Conservation (phyloP, 2,329 filamentous ascomycete species). For the Magnaporthiopsis poae region DNA sequence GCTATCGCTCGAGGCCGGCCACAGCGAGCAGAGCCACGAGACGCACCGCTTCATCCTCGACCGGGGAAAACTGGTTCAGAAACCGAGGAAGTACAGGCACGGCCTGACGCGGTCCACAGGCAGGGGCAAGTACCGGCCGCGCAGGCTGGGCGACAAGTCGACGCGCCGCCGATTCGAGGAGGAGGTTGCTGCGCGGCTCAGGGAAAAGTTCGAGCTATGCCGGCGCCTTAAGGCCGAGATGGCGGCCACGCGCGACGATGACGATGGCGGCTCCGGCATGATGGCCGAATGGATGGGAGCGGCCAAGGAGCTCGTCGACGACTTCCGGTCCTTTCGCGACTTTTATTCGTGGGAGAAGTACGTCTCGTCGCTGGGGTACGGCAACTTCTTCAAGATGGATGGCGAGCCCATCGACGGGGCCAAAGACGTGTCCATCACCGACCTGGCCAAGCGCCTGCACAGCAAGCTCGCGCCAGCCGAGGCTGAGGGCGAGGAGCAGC, state of each 20-base stretch:
- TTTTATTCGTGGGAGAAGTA: constrained; percentile 61
- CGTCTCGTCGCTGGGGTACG: constrained; percentile 43
- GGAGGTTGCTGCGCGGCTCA: constrained; percentile 19
- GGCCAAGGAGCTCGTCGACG: constrained; percentile 49
- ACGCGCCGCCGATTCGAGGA: constrained; percentile 20
- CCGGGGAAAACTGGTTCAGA: constrained; percentile 14
- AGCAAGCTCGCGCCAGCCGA: constrained; percentile 32
- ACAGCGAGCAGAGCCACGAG: constrained; percentile 16
- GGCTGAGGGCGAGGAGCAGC: constrained; percentile 20
- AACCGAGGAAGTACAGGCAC: constrained; percentile 13
- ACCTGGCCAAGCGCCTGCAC: constrained; percentile 43
- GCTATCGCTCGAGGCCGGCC: constrained; percentile 49
- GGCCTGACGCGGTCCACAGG: not conserved
- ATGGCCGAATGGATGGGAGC: constrained; percentile 46
- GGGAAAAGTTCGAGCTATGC: constrained; percentile 32
- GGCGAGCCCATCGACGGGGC: constrained; percentile 19
- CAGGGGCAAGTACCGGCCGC: constrained; percentile 6
- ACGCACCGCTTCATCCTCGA: constrained; percentile 14
- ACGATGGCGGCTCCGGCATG: constrained; percentile 32
- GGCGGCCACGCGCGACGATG: constrained; percentile 23
- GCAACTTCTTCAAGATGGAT: constrained; percentile 25
- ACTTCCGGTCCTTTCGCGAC: constrained; percentile 52
- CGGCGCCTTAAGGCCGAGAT: constrained; percentile 26
- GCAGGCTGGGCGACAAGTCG: constrained; percentile 16
- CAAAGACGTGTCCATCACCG: constrained; percentile 4